Evolutionary conservation across 768 basidiomycete genomes (phyloP), one percentile per base, ranked within the genome.

Genomic region (Mycena rosella): DNA sequence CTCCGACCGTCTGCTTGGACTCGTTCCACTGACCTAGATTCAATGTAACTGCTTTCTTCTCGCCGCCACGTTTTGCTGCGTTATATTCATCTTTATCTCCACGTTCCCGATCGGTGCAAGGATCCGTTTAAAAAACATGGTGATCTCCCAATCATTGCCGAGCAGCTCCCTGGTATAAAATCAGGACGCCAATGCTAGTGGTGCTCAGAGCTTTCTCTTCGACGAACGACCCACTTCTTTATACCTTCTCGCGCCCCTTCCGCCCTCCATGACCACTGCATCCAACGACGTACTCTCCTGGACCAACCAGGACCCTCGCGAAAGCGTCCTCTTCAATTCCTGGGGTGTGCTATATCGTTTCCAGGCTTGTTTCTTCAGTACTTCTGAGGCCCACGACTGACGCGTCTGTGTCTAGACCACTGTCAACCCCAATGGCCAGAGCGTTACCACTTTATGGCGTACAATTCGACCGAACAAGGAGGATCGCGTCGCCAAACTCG

Each of bases 261-360:
- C 71, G 68, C 74, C 38, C 17, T 10, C 14, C 71, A 89, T 88
- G 87, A 75, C 85, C 52, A 79, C 84, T 73, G 75, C 84, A 63
- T 82, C 87, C 63, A 87, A 89, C 79, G 92, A 94, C 66, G 83
- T 93, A 54, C 87, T 94, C 77, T 93, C 90, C 60, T 96, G 94
- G 94, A 95, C 94, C 51, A 93, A 91, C 79, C 89, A 91, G 73
- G 93, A 95, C 78, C 91, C 92, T 73, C 90, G 92, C 54, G 90
- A 94, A 78, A 95, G 94, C 74, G 84, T 88, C 57, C 85, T 96
- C 65, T 95, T 94, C 82, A 93, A 92, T 74, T 86, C 88, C 34
- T 93, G 89, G 87, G 93, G 93, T 65, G 85, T 93, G 60, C 82
- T 92, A 70, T 95, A 94, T 80, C 91, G 92, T 75, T 94, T 94